Evolutionary conservation across 257 asterid species (phyloP).

Genomic region (Nicotiana benthamiana): DNA sequence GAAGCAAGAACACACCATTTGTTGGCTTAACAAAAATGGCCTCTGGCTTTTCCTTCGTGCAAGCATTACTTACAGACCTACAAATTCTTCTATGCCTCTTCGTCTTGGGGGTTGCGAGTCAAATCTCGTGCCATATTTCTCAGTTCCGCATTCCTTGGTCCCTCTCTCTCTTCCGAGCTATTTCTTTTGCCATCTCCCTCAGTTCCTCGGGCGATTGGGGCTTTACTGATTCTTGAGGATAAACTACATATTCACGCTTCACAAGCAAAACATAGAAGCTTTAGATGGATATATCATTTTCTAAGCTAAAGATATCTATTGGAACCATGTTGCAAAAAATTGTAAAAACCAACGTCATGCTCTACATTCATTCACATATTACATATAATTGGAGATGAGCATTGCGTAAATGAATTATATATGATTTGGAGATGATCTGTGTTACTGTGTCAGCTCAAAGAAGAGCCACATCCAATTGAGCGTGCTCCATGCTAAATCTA

Average conservation of each 20-base stretch:
- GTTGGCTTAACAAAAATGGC: background rate
- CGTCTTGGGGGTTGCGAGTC: background rate
- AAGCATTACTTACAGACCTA: background rate
- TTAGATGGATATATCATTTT: background rate
- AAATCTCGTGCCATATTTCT: background rate
- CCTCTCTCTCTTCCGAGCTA: conserved; percentile 58
- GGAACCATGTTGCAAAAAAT: background rate
- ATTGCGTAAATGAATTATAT: background rate
- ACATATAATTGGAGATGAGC: background rate
- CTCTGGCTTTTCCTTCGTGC: background rate
- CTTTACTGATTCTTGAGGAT: conserved; percentile 71
- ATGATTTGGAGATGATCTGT: background rate
- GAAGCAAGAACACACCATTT: background rate
- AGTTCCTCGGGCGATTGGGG: conserved; percentile 89
- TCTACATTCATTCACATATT: background rate
- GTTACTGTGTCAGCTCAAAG: background rate
- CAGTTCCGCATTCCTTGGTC: conserved; percentile 11
- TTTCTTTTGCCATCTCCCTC: conserved; percentile 77
- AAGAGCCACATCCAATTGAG: background rate
- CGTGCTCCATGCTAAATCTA: background rate
- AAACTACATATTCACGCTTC: conserved; percentile 82
- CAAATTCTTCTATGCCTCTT: background rate
- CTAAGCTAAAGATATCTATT: background rate
- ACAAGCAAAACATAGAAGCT: conserved; percentile 5
- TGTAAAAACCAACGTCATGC: background rate